These are phyloP conservation scores for Vachellia pachyceras DNA, from an alignment of 306 rosid genomes.

Conservation along the genomic window DNA sequence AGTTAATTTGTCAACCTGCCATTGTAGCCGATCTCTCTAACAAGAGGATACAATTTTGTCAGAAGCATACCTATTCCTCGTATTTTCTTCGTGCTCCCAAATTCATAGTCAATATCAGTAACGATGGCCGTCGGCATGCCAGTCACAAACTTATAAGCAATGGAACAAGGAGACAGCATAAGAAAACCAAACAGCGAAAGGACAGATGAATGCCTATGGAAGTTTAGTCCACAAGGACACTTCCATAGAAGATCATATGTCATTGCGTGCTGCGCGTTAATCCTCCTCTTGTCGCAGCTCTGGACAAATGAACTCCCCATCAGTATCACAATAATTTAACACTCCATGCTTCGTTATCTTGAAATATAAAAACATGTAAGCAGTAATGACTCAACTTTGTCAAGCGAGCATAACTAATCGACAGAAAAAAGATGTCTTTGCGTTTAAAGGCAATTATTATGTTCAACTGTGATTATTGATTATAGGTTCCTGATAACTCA, in stretches of 20 bases:
- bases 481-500: too few relatives aligned
- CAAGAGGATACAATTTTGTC: slow-evolving; percentile 77
- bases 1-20: slow-evolving; percentile 69
- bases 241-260: slow-evolving; percentile 47
- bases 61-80: slow-evolving; percentile 73
- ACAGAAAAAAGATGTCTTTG: neutral
- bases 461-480: slow-evolving; percentile 1
- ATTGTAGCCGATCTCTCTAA: slow-evolving; percentile 62
- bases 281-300: slow-evolving; percentile 84
- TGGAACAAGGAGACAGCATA: slow-evolving; percentile 42
- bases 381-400: neutral
- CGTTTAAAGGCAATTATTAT: slow-evolving; percentile 11
- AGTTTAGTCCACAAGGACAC: slow-evolving; percentile 44
- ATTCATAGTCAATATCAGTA: slow-evolving; percentile 51
- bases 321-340: slow-evolving; percentile 22
- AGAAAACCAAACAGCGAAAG: slow-evolving; percentile 38
- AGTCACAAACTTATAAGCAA: slow-evolving; percentile 71
- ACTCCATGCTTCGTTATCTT: neutral
- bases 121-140: slow-evolving; percentile 60
- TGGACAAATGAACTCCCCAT: slow-evolving; percentile 50
- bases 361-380: neutral
- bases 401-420: slow-evolving; percentile 10
- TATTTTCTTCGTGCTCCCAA: slow-evolving; percentile 42
- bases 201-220: slow-evolving; percentile 47
- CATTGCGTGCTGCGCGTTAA: slow-evolving; percentile 97